These are phyloP conservation scores for Alternaria longipes DNA, from an alignment of 2,329 filamentous ascomycete species.

Conservation along the genomic window DNA sequence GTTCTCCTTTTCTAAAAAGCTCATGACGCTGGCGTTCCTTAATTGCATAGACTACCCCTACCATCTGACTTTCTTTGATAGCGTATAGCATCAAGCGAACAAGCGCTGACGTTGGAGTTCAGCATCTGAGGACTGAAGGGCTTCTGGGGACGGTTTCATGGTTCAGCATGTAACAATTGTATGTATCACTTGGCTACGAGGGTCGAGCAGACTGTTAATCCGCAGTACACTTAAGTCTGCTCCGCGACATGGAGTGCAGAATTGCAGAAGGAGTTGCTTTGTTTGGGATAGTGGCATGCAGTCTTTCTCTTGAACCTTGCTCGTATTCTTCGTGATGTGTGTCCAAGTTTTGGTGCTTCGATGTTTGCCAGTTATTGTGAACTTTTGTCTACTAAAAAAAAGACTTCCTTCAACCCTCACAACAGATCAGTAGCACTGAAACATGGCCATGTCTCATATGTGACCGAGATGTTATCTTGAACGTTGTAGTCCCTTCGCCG, in stretches of 20 bases:
- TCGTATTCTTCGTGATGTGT: conserved; percentile 19
- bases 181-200: conserved; percentile 49
- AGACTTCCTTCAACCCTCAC: neutral
- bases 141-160: conserved; percentile 37
- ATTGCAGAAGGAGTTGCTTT: conserved; percentile 31
- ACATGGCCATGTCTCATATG: too few relatives aligned
- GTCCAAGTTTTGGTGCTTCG: neutral
- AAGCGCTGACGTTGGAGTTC: conserved; percentile 34
- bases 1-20: conserved; percentile 58
- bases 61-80: conserved; percentile 46
- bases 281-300: conserved; percentile 40
- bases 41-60: conserved; percentile 53
- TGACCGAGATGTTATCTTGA: neutral
- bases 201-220: conserved; percentile 47
- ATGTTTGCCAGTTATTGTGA: neutral
- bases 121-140: conserved; percentile 36
- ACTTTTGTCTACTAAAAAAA: neutral
- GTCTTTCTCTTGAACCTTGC: conserved; percentile 38
- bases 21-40: conserved; percentile 49
- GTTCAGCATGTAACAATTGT: conserved; percentile 45
- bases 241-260: conserved; percentile 26
- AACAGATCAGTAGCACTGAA: too few relatives aligned
- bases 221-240: conserved; percentile 38
- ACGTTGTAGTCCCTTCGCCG: neutral
- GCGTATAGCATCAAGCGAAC: conserved; percentile 41